Base-by-base conservation (phyloP, 441 rosid genomes). In the Cnidoscolus chayamansa region DNA sequence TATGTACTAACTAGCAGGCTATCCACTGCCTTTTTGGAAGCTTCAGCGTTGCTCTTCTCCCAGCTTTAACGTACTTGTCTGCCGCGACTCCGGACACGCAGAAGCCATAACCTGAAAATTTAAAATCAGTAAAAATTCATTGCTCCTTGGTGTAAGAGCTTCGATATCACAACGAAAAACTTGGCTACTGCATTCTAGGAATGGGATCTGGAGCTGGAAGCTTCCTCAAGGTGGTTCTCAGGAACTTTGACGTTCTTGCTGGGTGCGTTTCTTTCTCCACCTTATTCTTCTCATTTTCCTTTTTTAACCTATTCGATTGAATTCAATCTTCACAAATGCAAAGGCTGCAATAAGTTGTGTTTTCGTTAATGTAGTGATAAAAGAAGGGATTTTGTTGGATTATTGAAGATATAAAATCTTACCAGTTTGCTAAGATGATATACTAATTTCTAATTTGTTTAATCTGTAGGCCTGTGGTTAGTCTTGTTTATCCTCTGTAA, bases 211-310 rank as follows among this genome's bases (percentile, higher is more conserved):
- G 93, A 45, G 84, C 84, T 70, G 94, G 88, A 82, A 87, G 76
- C 79, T 90, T 94, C 73, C 55, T 94, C 65, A 90, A 89, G 79
- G 90, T 94, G 77, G 70, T 92, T 69, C 84, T 94, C 51, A 84
- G 86, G 72, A 94, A 92, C 90, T 88, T 92, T 53, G 97, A 94
- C 82, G 90, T 92, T 85, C 94, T 94, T 86, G 96, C 97, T 79
- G 89, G 93, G 98, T 92, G 76, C 19, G 73, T 51, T 37, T 16
- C 63, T 65, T 65, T 63, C 16, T 62, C 65, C 40, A 35, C 31
- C 10, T n/a, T 60, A 20, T 70, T 48, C 10, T 60, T 3, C 10
- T 67, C 45, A 45, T 25, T 54, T 3, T 1, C 54, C 11, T 48
- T 32, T 37, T 56, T 20, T 47, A 53, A 30, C 47, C 16, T 1